Evolutionary conservation across 2,329 filamentous ascomycete species (phyloP).

Genomic region (Aspergillus uvarum): DNA sequence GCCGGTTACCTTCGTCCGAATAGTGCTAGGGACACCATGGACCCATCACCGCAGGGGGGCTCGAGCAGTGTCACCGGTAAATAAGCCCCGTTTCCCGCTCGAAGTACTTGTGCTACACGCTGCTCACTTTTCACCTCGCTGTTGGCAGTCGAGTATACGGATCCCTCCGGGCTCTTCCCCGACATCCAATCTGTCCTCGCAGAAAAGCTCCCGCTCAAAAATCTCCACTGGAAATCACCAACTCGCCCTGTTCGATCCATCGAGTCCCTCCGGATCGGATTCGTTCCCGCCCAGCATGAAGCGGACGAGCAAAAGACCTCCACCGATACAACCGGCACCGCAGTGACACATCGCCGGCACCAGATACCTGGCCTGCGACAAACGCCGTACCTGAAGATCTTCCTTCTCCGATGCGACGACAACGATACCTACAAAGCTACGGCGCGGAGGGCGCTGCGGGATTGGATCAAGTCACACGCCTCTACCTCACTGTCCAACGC

Average conservation of each 20-base stretch:
- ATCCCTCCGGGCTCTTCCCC: slow-evolving; percentile 85
- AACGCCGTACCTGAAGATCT: slow-evolving; percentile 90
- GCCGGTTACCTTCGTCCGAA: slow-evolving; percentile 22
- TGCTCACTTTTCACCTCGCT: slow-evolving; percentile 21
- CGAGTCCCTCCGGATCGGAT: slow-evolving; percentile 84
- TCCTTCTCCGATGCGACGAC: slow-evolving; percentile 89
- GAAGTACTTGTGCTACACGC: neutral
- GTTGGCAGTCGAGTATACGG: slow-evolving; percentile 83
- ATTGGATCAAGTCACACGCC: slow-evolving; percentile 84
- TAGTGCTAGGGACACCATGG: slow-evolving; percentile 39
- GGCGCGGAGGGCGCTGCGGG: slow-evolving; percentile 73
- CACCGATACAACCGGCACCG: slow-evolving; percentile 37
- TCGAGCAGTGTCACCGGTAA: slow-evolving; percentile 73
- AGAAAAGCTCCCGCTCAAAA: slow-evolving; percentile 77
- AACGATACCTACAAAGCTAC: slow-evolving; percentile 87
- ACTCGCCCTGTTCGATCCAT: slow-evolving; percentile 89
- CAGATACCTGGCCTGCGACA: slow-evolving; percentile 92
- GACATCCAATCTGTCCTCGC: slow-evolving; percentile 75
- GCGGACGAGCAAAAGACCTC: slow-evolving; percentile 35
- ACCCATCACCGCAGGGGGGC: slow-evolving; percentile 51
- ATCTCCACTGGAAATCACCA: slow-evolving; percentile 96
- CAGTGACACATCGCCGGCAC: slow-evolving; percentile 65
- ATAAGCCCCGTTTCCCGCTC: slow-evolving; percentile 15
- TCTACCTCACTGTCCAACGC: slow-evolving; percentile 52
- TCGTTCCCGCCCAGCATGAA: slow-evolving; percentile 63